Evolutionary conservation across 2,329 filamentous ascomycete species (phyloP).

Genomic region (Curvularia hawaiiensis): DNA sequence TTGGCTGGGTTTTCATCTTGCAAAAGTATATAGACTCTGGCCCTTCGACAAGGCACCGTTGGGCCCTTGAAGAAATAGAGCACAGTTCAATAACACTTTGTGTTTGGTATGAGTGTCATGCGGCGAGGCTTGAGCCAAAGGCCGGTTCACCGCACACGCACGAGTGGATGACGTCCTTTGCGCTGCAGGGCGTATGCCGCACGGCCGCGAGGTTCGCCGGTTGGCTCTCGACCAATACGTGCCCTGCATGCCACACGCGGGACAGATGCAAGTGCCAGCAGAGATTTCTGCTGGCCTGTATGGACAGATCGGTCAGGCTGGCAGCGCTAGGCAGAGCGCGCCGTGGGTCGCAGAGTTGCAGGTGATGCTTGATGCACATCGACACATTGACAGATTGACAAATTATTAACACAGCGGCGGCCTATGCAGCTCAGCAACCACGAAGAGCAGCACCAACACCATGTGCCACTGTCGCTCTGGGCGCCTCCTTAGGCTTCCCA

Average conservation of each 20-base stretch:
- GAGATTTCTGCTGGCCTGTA: slow-evolving; percentile 14
- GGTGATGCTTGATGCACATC: slow-evolving; percentile 3
- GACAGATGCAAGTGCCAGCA: slow-evolving; percentile 11
- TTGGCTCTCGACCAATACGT: slow-evolving; percentile 1
- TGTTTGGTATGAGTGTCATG: background rate
- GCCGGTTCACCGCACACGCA: slow-evolving; percentile 1
- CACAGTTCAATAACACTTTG: slow-evolving; percentile 2
- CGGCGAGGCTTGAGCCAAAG: background rate
- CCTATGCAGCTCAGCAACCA: background rate
- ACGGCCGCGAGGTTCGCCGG: slow-evolving; percentile 17
- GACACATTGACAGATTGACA: background rate
- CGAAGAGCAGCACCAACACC: background rate
- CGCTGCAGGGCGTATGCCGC: slow-evolving; percentile 26
- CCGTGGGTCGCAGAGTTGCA: slow-evolving; percentile 3
- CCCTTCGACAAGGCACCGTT: slow-evolving; percentile 26
- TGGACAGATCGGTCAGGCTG: slow-evolving; percentile 5
- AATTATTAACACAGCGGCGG: background rate
- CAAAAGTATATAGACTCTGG: slow-evolving; percentile 35
- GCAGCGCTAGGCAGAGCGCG: slow-evolving; percentile 6
- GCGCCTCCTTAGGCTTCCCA: background rate
- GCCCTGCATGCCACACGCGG: slow-evolving; percentile 12
- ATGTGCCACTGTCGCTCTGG: background rate
- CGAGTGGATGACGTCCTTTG: slow-evolving; percentile 20
- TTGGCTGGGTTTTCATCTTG: slow-evolving; percentile 14
- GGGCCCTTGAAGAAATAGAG: slow-evolving; percentile 22